Evolutionary conservation across 2,329 filamentous ascomycete species (phyloP), one percentile per base, ranked within the genome.

Genomic region (Bretziella fagacearum): DNA sequence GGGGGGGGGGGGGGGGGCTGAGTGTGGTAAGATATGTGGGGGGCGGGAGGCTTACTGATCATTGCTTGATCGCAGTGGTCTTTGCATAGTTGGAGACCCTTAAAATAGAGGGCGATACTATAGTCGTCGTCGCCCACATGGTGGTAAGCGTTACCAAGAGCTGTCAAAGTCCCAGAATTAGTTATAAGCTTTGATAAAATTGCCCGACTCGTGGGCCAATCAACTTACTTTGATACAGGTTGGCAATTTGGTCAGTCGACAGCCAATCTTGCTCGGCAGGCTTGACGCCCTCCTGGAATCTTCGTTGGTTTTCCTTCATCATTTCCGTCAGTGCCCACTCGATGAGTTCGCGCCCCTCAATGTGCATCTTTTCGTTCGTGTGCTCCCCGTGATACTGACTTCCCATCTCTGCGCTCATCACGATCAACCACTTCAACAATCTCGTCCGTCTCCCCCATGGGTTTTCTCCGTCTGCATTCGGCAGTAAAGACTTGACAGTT

Each of bases 291-390:
- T 84, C 73, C 1, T 63, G 66, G 47, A 77, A 69, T 6, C 84
- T 74, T 47, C 83, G 66, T 52, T 76, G 70, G 54, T 80, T 71
- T 61, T 96, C 91, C 52, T 73, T 77, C 48, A 95, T 61, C 1
- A 79, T 71, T 2, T 82, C 80, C 57, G 93, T 83, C 1, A 95
- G 82, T 0, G 84, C 83, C 73, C 84, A 86, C 2, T 84, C 69
- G 32, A 95, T 69, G 15, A 73, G 67, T 20, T 39, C 39, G 56
- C 81, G 77, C 13, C 55, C 50, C 56, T 93, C 84, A 0, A 85
- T 84, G 48, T 74, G 72, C 29, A 86, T 78, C 2, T 73, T 67
- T 46, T 93, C 72, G 44, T 82, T 70, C 10, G 94, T 73, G 57
- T 86, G 79, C 46, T 83, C 75, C 51, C 80, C 77, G 3, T 79